phyloP scores from a whole-genome alignment of 208 protist species.

The Trypanosoma avium region DNA sequence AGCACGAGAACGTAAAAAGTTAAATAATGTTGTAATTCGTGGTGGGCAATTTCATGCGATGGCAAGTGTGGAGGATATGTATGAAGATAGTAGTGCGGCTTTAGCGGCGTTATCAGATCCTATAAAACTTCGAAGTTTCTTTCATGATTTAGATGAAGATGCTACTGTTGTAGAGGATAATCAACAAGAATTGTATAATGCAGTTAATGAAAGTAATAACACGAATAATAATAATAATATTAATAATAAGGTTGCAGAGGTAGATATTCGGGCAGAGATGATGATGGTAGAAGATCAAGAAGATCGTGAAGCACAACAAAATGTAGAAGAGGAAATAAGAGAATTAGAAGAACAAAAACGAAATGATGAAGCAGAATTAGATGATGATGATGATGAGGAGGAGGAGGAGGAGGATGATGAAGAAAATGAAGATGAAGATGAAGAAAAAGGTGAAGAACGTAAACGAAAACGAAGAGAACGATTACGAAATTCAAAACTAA shows the following conservation, averaged over 20 bases:
- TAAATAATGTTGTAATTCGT: slow-evolving; percentile 96
- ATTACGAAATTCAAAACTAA: neutral
- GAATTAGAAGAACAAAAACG: slow-evolving; percentile 33
- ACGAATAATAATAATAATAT: neutral
- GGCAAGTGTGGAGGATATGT: slow-evolving; percentile 52
- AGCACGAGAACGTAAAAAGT: slow-evolving; percentile 92
- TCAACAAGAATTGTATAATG: neutral
- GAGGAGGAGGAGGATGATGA: slow-evolving; percentile 32
- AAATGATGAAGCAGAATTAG: slow-evolving; percentile 29
- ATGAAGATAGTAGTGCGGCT: slow-evolving; percentile 67
- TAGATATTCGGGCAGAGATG: slow-evolving; percentile 65
- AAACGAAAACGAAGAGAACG: slow-evolving; percentile 2
- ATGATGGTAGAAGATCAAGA: slow-evolving; percentile 74
- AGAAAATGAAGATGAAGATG: slow-evolving; percentile 1
- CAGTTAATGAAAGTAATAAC: neutral
- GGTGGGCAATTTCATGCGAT: slow-evolving; percentile 91
- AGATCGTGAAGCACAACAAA: slow-evolving; percentile 59
- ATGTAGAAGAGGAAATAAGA: slow-evolving; percentile 61
- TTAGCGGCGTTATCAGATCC: slow-evolving; percentile 68
- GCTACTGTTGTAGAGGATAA: slow-evolving; percentile 36
- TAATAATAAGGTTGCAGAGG: neutral
- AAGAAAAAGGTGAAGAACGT: slow-evolving; percentile 27
- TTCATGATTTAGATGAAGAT: slow-evolving; percentile 88
- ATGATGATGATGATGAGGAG: slow-evolving; percentile 43
- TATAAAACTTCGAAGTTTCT: slow-evolving; percentile 82